Evolutionary conservation across 352 stramenopile species (phyloP).

Genomic region (Phytopythium oedochilum): DNA sequence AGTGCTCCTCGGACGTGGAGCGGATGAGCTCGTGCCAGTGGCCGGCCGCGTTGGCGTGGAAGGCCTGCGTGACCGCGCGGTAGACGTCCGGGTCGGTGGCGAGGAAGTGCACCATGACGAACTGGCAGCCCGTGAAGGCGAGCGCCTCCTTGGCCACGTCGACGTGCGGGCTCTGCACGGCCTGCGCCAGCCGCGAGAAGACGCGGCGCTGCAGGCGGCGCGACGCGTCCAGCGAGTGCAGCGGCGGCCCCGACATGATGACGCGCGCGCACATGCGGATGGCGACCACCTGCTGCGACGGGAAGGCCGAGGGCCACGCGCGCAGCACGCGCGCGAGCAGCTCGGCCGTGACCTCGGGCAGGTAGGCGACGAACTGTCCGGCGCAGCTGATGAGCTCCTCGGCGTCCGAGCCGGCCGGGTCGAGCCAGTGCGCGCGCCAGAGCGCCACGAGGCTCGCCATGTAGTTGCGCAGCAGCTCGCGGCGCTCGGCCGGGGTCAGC

Average conservation of each 20-base stretch:
- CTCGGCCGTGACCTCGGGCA: conserved; percentile 45
- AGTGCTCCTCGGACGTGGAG: conserved; percentile 58
- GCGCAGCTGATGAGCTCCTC: conserved; percentile 82
- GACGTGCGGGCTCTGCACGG: conserved; percentile 51
- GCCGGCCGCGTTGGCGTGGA: conserved; percentile 49
- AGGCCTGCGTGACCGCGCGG: conserved; percentile 47
- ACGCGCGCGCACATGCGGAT: conserved; percentile 82
- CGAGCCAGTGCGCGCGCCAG: conserved; percentile 73
- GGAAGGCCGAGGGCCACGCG: conserved; percentile 63
- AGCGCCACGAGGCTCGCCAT: conserved; percentile 56
- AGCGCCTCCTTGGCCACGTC: conserved; percentile 79
- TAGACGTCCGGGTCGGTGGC: conserved; percentile 61
- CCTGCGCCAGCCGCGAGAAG: conserved; percentile 55
- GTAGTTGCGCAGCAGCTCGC: conserved; percentile 69
- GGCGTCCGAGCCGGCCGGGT: conserved; percentile 68
- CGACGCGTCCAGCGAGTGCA: conserved; percentile 36
- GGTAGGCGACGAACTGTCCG: conserved; percentile 82
- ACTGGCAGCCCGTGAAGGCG: conserved; percentile 80
- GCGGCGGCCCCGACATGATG: conserved; percentile 73
- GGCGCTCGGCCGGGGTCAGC: conserved; percentile 22
- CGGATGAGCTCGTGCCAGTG: conserved; percentile 79
- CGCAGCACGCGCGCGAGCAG: conserved; percentile 53
- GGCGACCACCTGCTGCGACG: conserved; percentile 63
- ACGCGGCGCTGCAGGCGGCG: conserved; percentile 34
- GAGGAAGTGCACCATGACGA: conserved; percentile 74